Evolutionary conservation across 1,139 yeast species (phyloP), one percentile per base, ranked within the genome.

Genomic region (Pichia terricola): DNA sequence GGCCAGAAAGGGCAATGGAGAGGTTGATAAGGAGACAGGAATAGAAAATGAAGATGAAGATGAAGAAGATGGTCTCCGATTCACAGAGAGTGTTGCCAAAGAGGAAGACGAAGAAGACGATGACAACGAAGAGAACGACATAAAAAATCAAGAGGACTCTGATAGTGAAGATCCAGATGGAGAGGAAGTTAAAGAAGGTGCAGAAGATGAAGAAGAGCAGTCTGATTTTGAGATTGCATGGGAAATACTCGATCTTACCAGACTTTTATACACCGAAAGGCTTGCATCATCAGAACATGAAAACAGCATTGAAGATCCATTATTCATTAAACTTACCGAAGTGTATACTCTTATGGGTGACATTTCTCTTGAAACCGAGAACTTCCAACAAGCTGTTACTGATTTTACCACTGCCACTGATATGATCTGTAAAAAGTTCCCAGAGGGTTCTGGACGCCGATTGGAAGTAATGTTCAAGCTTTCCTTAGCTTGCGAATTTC

Each of bases 211-310:
- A 4, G 64, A 51, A 32, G 77, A 74, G 37, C 82, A 79, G 53
- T 70, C 77, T 34, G 96, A 87, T 58, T 82, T 88, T 58, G 94
- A 83, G 58, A 72, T 80, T 27, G 94, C 95, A 0, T 87, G 95
- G 95, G 91, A 82, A 48, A 77, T 86, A 26, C 68, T 86, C 35
- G 96, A 88, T 57, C 67, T 83, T 40, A 73, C 94, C 1, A 71
- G 96, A 53, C 69, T 81, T 1, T 61, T 84, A 35, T 82, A 77
- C 52, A 26, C 30, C 5, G 47, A 48, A n/a, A 40, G 35, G n/a
- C 28, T 33, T n/a, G 55, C 53, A 52, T 50, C 39, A 42, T 52
- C 35, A 34, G 46, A 28, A 77, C 78, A 25, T 71, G 41, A 48
- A 54, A 35, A 30, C 32, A 10, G 10, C 7, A 8, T 30, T 30